Evolutionary conservation across 2,329 filamentous ascomycete species (phyloP), one percentile per base, ranked within the genome.

Genomic region (Aaosphaeria pasadenensis): DNA sequence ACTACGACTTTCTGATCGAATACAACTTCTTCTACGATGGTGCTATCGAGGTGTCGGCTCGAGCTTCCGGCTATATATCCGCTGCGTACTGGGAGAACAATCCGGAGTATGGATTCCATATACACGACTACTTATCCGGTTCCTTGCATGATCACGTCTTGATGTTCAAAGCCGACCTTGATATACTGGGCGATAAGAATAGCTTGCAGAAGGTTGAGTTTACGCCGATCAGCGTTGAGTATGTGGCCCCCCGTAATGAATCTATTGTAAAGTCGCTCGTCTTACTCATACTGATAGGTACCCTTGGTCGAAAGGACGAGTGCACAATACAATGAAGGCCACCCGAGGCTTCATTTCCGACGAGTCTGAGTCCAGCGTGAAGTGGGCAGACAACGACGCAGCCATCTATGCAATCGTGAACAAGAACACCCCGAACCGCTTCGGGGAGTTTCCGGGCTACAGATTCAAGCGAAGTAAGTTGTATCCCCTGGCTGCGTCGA

Each of bases 361-460:
- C 41, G 69, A 71, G 45, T 52, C 56, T 9, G 61, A 75, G n/a
- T 62, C 72, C 5, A 64, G 64, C 7, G 69, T 75, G 41, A 57
- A 77, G 45, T 83, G 78, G 77, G 65, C 66, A 6, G 46, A 58
- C 38, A 82, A 83, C 53, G 64, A 67, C 35, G 73, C 67, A 3
- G 70, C 71, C 3, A 70, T 77, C 52, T 77, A 77, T 48, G 57
- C 74, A 1, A 70, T 83, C 30, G 71, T 82, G 32, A 84, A 82
- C 55, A 74, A 70, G 41, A 74, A 77, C 33, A 55, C 63, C 4
- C 64, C 60, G 2, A 83, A 83, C 59, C 58, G 64, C 5, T 78
- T 73, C 49, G 80, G 80, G 47, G 77, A 81, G 58, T 71, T 70
- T 35, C 74, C 74, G 2, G 81, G 79, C 3, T 84, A 79, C 58